Conservation (phyloP, 495 filamentous ascomycete genomes). For the Cetradonia linearis region DNA sequence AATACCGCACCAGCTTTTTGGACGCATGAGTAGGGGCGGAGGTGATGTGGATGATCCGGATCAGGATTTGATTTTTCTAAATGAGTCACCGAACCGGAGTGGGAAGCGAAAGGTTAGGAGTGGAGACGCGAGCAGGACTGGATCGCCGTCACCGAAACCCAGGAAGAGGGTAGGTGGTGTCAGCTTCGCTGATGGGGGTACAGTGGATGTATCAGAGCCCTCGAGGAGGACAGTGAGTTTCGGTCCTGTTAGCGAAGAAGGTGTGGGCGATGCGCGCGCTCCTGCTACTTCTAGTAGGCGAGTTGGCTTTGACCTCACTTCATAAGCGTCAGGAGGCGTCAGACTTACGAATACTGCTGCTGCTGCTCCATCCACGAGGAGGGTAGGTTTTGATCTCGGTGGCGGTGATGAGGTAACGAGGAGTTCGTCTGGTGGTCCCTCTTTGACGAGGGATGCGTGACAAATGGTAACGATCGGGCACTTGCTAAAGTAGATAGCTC, state of each 20-base stretch:
- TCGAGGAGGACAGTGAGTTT: background rate
- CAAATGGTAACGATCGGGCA: too few relatives aligned
- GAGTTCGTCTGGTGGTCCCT: conserved; percentile 10
- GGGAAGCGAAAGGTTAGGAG: background rate
- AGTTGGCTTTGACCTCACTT: background rate
- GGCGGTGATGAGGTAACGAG: background rate
- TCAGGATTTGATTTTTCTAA: conserved; percentile 22
- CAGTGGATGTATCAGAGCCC: background rate
- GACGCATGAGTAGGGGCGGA: conserved; percentile 25
- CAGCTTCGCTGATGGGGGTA: background rate
- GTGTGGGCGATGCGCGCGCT: background rate
- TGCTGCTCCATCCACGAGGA: background rate
- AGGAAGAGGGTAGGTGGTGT: background rate
- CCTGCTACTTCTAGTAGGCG: background rate
- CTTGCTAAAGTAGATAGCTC: background rate
- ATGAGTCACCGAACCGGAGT: background rate
- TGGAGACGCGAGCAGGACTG: background rate
- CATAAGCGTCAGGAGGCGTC: background rate
- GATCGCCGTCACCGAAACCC: background rate
- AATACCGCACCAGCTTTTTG: conserved; percentile 50
- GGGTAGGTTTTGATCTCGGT: background rate
- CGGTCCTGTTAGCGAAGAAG: background rate
- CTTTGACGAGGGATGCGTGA: background rate
- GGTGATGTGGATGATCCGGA: conserved; percentile 18
- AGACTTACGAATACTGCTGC: too few relatives aligned